A percentile compares a stretch with the other conserved stretches of the same genome.
Evolutionary conservation across 306 rosid species (phyloP).

Genomic region (Fragaria ananassa): DNA sequence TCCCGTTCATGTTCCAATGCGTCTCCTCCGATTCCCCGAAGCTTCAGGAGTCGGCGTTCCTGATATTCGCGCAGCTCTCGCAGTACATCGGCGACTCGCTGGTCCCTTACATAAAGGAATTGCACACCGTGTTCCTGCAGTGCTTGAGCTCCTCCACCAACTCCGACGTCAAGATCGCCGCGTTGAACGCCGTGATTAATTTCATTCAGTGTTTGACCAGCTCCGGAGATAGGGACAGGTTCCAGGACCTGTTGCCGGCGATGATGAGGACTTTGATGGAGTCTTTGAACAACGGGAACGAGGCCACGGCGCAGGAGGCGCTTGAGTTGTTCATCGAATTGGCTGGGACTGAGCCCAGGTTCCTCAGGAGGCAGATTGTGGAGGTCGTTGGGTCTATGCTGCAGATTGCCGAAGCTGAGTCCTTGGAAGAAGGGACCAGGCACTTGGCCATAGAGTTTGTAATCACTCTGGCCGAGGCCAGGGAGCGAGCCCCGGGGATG

Average conservation of each 20-base stretch:
- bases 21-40: constrained; percentile 77
- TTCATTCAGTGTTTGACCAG: constrained; percentile 82
- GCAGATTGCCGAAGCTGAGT: constrained; percentile 87
- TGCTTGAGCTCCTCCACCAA: constrained; percentile 50
- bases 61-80: constrained; percentile 86
- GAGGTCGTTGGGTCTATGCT: constrained; percentile 91
- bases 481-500: constrained; percentile 96
- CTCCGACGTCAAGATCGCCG: constrained; percentile 78
- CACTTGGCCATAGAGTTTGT: constrained; percentile 95
- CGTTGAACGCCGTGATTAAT: constrained; percentile 85
- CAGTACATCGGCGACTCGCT: constrained; percentile 85
- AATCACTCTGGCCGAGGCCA: constrained; percentile 88
- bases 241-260: constrained; percentile 87
- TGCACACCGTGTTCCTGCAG: constrained; percentile 76
- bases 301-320: constrained; percentile 92
- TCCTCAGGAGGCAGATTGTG: constrained; percentile 72
- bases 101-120: constrained; percentile 69
- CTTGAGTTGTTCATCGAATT: constrained; percentile 83
- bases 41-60: constrained; percentile 79
- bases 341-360: constrained; percentile 89
- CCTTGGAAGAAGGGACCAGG: constrained; percentile 82
- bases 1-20: constrained; percentile 89
- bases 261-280: constrained; percentile 89
- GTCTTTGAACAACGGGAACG: constrained; percentile 80
- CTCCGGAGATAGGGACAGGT: constrained; percentile 75